These are phyloP conservation scores for Cladosporium sp. DNA, from an alignment of 2,329 filamentous ascomycete genomes.

Conservation along the genomic window DNA sequence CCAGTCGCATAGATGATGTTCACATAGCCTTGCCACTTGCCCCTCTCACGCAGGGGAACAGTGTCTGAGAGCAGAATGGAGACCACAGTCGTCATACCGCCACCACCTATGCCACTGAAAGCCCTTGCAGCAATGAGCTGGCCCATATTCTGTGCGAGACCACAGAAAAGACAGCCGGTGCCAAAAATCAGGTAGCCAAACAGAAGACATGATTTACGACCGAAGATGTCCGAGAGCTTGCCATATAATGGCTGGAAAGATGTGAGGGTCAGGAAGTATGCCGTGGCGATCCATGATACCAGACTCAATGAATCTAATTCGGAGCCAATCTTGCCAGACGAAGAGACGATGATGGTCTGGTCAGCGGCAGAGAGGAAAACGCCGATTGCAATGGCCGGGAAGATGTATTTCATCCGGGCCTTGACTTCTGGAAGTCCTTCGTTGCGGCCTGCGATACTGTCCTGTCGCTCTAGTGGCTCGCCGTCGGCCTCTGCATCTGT, in stretches of 20 bases:
- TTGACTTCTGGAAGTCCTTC: conserved; percentile 47
- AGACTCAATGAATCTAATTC: conserved; percentile 70
- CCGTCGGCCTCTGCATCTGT: conserved; percentile 21
- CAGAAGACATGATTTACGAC: conserved; percentile 61
- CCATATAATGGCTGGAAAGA: conserved; percentile 73
- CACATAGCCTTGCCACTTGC: conserved; percentile 69
- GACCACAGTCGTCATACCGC: conserved; percentile 85
- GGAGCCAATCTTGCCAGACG: conserved; percentile 72
- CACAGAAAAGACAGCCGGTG: conserved; percentile 60
- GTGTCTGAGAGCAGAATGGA: conserved; percentile 82
- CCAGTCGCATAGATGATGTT: conserved; percentile 69
- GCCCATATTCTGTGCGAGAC: conserved; percentile 58
- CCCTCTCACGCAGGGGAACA: conserved; percentile 64
- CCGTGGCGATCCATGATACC: conserved; percentile 70
- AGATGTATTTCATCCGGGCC: conserved; percentile 52
- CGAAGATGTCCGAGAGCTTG: conserved; percentile 67
- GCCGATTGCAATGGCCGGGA: conserved; percentile 60
- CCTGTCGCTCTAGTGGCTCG: conserved; percentile 34
- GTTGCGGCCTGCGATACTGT: conserved; percentile 26
- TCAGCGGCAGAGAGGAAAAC: conserved; percentile 69
- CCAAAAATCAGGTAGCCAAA: conserved; percentile 63
- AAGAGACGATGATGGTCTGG: conserved; percentile 72
- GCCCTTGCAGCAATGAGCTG: conserved; percentile 64
- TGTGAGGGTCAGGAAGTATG: conserved; percentile 69
- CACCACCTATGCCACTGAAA: conserved; percentile 68